phyloP scores from a whole-genome alignment of 2,329 filamentous ascomycete genomes.

The Fusarium tupiense region DNA sequence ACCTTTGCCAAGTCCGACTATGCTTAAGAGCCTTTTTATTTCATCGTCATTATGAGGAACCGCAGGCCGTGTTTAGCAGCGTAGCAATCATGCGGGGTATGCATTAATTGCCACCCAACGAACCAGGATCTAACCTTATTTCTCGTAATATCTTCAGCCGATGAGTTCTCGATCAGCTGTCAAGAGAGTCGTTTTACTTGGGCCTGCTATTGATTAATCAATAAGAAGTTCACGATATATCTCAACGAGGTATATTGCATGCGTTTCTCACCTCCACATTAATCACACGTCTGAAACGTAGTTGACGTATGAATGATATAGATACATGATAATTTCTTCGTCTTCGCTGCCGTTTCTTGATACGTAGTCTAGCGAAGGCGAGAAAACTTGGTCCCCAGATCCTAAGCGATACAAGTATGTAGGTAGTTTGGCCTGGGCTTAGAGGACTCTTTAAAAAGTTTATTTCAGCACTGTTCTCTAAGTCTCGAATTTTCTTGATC shows the following conservation, averaged over 20 bases:
- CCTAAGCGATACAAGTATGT: fast-evolving
- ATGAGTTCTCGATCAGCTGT: no score
- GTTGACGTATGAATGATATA: no score
- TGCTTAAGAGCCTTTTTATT: not conserved
- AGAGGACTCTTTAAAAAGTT: no score
- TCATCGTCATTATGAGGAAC: no score
- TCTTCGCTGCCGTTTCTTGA: no score
- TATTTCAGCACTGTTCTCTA: not conserved
- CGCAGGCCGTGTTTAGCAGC: not conserved
- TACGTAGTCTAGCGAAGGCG: no score
- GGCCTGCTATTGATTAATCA: not conserved
- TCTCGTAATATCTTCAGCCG: not conserved
- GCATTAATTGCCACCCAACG: not conserved
- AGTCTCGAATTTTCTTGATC: not conserved
- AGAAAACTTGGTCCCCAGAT: not conserved
- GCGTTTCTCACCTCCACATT: not conserved
- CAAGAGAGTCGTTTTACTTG: no score
- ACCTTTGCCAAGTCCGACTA: not conserved
- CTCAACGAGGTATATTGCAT: not conserved
- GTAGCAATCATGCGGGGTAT: no score
- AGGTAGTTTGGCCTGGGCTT: not conserved
- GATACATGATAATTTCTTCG: no score
- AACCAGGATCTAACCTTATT: not conserved
- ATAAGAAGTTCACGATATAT: not conserved
- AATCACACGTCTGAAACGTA: no score